Base-by-base conservation (phyloP, 2,329 filamentous ascomycete species). In the Ploettnerulaceae sp. region DNA sequence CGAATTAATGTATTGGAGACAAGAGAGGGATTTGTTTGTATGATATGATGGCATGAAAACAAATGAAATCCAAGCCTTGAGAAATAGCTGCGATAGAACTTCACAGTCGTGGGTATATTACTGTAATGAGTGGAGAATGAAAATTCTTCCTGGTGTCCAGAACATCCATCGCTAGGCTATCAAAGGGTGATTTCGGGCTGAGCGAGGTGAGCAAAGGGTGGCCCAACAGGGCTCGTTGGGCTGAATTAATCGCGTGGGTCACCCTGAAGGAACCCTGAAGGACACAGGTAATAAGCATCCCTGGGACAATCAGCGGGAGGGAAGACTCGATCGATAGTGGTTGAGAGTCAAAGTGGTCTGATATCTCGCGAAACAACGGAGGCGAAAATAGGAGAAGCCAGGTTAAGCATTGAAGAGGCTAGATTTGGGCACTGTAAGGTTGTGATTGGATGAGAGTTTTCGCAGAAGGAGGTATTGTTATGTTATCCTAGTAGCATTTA, bases 321-420 rank as follows among this genome's bases (percentile, higher is more conserved):
- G n/a, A n/a, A n/a, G n/a, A n/a, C n/a, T n/a, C n/a, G n/a, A n/a
- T n/a, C n/a, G n/a, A n/a, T n/a, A n/a, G n/a, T n/a, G n/a, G n/a
- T n/a, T n/a, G n/a, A n/a, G n/a, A n/a, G 46, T 48, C 49, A 55
- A 42, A 53, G 31, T 57, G 52, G 52, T 38, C 39, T 57, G 54
- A 57, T 44, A 39, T 39, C 48, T 45, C 46, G 29, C n/a, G 31
- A 36, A 51, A 29, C 36, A 47, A 43, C 26, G 43, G 28, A 29
- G 34, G 31, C 31, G 22, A 38, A 17, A 41, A 24, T 35, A 38
- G 25, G 22, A 29, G n/a, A 40, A 22, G 31, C 18, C 26, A 39
- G n/a, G n/a, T 25, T 39, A 36, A 38, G 38, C 34, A 48, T 48
- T 43, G n/a, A n/a, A n/a, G n/a, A n/a, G 45, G 39, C 36, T 33